These are phyloP conservation scores for Citrus trifoliata DNA, from an alignment of 345 rosid genomes.

Conservation along the genomic window DNA sequence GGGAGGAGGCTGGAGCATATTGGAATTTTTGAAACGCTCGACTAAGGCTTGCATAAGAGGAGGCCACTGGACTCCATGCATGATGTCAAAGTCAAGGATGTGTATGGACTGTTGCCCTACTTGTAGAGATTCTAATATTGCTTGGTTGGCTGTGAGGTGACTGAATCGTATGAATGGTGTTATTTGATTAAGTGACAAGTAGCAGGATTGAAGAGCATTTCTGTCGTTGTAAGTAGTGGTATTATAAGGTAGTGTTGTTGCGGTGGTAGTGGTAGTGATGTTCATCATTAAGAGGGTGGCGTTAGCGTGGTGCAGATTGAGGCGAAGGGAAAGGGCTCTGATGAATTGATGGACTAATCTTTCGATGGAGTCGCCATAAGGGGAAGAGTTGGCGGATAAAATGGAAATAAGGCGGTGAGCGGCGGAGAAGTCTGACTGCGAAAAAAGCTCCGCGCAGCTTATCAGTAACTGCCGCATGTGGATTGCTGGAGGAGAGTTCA, in stretches of 20 bases:
- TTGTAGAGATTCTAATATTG: conserved; percentile 73
- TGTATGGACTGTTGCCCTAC: conserved; percentile 58
- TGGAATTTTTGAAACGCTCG: conserved; percentile 42
- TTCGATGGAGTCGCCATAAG: conserved; percentile 79
- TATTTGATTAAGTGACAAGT: conserved; percentile 77
- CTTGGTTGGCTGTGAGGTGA: conserved; percentile 94
- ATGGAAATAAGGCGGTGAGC: conserved; percentile 64
- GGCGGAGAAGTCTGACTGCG: conserved; percentile 68
- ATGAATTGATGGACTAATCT: conserved; percentile 67
- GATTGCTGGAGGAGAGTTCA: conserved; percentile 28
- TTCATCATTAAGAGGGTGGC: conserved; percentile 13
- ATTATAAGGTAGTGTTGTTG: not conserved
- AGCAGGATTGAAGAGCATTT: conserved; percentile 54
- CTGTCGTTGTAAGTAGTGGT: not conserved
- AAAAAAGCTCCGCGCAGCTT: conserved; percentile 62
- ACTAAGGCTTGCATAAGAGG: conserved; percentile 95
- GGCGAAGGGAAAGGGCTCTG: conserved; percentile 74
- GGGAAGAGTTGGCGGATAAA: conserved; percentile 57
- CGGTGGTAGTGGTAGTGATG: not conserved
- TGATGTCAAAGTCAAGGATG: conserved; percentile 88
- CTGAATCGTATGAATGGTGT: conserved; percentile 86
- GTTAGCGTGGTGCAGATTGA: conserved; percentile 33
- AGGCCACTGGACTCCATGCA: conserved; percentile 99
- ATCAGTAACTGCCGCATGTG: conserved; percentile 73
- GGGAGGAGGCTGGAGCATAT: conserved; percentile 43